A percentile compares a stretch with the other conserved stretches of the same genome.
Conservation (phyloP, 331 rosid species). For the Quercus tomentella region DNA sequence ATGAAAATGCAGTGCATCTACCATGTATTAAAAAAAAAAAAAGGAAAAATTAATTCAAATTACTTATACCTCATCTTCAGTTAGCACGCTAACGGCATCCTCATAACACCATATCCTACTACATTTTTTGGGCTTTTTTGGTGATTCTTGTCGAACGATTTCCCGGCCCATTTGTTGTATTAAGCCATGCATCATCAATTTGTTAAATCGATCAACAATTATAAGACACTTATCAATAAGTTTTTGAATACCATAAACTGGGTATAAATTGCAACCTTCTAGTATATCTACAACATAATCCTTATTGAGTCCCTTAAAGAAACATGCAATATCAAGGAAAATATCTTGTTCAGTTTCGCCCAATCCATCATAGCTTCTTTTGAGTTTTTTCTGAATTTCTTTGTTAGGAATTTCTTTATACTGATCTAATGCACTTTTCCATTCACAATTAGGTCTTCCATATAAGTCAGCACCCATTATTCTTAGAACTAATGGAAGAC, state of each 20-base stretch:
- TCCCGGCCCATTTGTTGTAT: no score
- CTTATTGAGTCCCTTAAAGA: background rate
- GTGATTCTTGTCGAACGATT: background rate
- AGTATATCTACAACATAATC: background rate
- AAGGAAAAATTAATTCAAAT: no score
- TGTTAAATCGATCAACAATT: background rate
- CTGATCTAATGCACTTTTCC: no score
- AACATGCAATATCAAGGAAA: background rate
- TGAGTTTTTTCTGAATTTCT: background rate
- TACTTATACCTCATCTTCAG: background rate
- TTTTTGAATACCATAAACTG: background rate
- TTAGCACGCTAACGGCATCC: background rate
- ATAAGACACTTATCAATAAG: background rate
- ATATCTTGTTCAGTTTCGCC: background rate
- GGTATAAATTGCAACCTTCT: background rate
- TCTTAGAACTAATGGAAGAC: slow-evolving; percentile 18
- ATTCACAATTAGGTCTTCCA: no score
- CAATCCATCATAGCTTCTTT: background rate
- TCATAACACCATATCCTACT: background rate
- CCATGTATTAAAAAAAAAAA: no score
- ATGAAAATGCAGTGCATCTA: no score
- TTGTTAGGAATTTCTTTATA: background rate
- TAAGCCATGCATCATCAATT: background rate
- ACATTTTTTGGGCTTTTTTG: background rate
- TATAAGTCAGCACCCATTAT: background rate